Conservation (phyloP, 164 flowering plant genomes). For the Annona cherimola region DNA sequence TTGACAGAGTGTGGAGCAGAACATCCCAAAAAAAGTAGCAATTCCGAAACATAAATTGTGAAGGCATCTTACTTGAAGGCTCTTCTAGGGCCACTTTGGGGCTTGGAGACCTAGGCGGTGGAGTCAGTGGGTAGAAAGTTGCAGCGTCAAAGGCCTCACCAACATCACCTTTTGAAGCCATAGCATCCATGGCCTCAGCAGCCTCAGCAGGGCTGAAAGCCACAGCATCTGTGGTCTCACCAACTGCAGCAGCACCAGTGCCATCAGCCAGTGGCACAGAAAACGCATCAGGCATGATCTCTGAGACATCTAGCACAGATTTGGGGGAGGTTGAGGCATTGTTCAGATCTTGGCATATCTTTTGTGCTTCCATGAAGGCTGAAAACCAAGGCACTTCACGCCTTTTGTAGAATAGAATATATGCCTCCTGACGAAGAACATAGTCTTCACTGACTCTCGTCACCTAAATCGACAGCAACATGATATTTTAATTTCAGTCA, state of each 20-base stretch:
- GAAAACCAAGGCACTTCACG: slow-evolving; percentile 73
- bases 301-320: slow-evolving; percentile 52
- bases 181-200: not conserved
- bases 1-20: not conserved
- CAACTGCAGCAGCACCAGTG: not conserved
- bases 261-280: not conserved
- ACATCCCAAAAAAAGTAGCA: not conserved
- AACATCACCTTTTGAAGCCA: not conserved
- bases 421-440: slow-evolving; percentile 68
- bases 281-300: not conserved
- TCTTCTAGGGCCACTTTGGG: slow-evolving; percentile 31
- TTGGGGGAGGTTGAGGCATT: slow-evolving; percentile 43
- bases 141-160: not conserved
- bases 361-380: slow-evolving; percentile 37
- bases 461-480: slow-evolving; percentile 12
- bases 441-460: slow-evolving; percentile 16
- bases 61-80: slow-evolving; percentile 38
- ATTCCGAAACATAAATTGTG: not conserved
- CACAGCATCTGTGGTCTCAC: not conserved
- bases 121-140: slow-evolving; percentile 17
- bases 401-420: slow-evolving; percentile 74
- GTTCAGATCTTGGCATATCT: not conserved
- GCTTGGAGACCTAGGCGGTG: slow-evolving; percentile 45
- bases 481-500: not conserved
- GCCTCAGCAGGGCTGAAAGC: not conserved